Evolutionary conservation across 805 yeast species (phyloP), one percentile per base, ranked within the genome.

Genomic region (Myxozyma mucilagina): DNA sequence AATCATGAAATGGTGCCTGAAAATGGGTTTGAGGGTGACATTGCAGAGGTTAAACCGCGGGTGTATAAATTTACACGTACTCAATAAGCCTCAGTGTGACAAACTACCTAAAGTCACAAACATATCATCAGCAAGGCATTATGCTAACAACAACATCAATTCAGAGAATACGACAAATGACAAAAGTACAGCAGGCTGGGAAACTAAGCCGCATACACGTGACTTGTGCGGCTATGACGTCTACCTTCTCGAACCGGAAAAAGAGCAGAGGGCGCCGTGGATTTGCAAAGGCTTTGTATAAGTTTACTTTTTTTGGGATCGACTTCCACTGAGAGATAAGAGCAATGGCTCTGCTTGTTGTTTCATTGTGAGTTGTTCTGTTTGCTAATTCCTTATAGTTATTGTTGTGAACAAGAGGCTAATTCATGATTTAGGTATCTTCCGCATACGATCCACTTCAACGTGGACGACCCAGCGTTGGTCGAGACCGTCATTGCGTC

Each of bases 371-470:
- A n/a, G 68, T 41, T 10, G 18, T 16, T 14, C 20, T 42, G 34
- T 31, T 31, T 20, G 11, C n/a, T 16, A 24, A 24, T 24, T 24
- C 29, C 29, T 2, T 24, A 20, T 34, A 11, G 45, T 20, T 20
- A 14, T 36, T 7, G 32, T 5, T 7, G 13, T 36, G 31, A 10
- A 9, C 18, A 9, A 10, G 11, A 41, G 20, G 18, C 53, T 49
- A 38, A 43, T 39, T 14, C 9, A 13, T 8, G 24, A 5, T n/a
- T 16, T 43, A 66, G 69, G 29, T 66, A 64, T 36, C 67, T 67
- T 10, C 70, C 70, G 38, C 64, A 67, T 51, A 67, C 70, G 24
- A 53, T 67, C 51, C 60, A 57, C 57, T 67, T 67, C 61, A 66
- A 62, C 32, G 43, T 68, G 29, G 67, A 67, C 45, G 64, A 65